Base-by-base conservation (phyloP, 2,329 filamentous ascomycete genomes). In the Penicillium crustosum region DNA sequence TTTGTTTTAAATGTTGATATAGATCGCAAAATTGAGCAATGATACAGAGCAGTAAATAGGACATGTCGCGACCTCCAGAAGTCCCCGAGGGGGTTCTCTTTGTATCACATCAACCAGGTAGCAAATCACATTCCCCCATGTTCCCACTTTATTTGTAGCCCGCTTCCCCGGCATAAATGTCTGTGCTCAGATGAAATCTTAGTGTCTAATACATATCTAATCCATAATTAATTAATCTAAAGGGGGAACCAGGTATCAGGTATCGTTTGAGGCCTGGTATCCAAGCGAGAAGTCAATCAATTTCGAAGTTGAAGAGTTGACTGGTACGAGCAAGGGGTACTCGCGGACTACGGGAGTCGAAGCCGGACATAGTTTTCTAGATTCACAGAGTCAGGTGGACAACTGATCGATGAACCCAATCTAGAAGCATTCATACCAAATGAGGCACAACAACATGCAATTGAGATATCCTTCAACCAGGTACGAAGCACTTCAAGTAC, bases 321-420 rank as follows among this genome's bases (percentile, higher is more conserved):
- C 54, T 61, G 49, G 57, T 57, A 43, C 27, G 59, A 41, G 58
- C 62, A 66, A 65, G 64, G 64, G 64, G 61, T 57, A 57, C 57
- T 54, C 52, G 57, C 58, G 60, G 58, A 58, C 25, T 35, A 29
- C 58, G 62, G 56, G 49, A 47, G 50, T 58, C 31, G 49, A 57
- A 62, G 56, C 59, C 58, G 51, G 45, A 38, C 58, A 61, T 60
- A 44, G 43, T 58, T 64, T 45, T 65, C 53, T 59, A 45, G 53
- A 61, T 50, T 59, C 47, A 55, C 13, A 19, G 45, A 52, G 57
- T 67, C 64, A 67, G 61, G 56, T 65, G 64, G 53, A 48, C 57
- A 42, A 25, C 44, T 31, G 51, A 59, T 62, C 58, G 43, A 29
- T 42, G 43, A 58, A 62, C 52, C 55, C 59, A 55, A 63, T 63